These are phyloP conservation scores for Oehlia diaphana DNA, from an alignment of 192 early-diverging fungal genomes.

Conservation along the genomic window DNA sequence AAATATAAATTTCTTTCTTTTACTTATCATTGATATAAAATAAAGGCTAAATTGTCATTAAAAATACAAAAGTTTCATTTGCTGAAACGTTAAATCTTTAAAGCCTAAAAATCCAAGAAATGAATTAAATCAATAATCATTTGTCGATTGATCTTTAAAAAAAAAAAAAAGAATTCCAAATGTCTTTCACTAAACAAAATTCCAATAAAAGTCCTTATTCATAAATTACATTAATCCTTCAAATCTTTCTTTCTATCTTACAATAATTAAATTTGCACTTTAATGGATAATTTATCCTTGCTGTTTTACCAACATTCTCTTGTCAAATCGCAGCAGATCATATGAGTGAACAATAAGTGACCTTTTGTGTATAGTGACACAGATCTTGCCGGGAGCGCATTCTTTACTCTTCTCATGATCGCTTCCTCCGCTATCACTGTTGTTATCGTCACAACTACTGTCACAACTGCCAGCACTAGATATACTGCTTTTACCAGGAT, in stretches of 20 bases:
- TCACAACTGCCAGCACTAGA: not conserved
- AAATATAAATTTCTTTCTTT: too few species aligned
- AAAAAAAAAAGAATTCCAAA: not conserved
- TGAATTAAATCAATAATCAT: too few species aligned
- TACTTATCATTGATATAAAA: too few species aligned
- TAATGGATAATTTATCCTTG: not conserved
- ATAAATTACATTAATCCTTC: not conserved
- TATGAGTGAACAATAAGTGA: conserved; percentile 24
- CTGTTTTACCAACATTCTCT: conserved; percentile 13
- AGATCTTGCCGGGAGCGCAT: not conserved
- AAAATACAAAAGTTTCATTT: too few species aligned
- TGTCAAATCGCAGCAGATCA: conserved; percentile 23
- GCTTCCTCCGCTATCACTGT: not conserved
- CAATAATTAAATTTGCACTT: not conserved
- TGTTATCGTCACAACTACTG: not conserved
- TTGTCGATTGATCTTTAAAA: too few species aligned
- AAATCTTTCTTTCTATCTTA: not conserved
- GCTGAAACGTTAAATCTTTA: too few species aligned
- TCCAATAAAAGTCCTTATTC: not conserved
- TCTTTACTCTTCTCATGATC: not conserved
- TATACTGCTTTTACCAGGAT: not conserved
- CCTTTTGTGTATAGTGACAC: conserved; percentile 16
- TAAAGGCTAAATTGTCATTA: too few species aligned
- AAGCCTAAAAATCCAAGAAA: too few species aligned
- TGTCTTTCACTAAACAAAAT: not conserved